Base-by-base conservation (phyloP, 495 filamentous ascomycete species). In the Echria macrotheca region DNA sequence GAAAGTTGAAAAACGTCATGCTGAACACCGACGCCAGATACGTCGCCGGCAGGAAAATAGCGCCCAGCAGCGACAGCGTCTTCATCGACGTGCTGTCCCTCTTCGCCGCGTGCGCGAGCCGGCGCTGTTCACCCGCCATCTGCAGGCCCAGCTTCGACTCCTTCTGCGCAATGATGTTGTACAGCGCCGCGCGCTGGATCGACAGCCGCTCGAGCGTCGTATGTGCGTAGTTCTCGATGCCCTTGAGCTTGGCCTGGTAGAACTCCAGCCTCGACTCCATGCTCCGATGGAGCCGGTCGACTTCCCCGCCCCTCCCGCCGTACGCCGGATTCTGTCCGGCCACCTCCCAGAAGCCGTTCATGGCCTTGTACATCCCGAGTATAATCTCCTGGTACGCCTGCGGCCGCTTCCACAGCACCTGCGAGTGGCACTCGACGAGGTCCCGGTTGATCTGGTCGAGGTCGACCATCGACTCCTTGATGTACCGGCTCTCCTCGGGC, bases 91-190 rank as follows among this genome's bases (percentile, higher is more conserved):
- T 69, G 26, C 72, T 72, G 53, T 80, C 77, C 17, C 77, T 68
- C 55, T 77, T 79, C 32, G 67, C 69, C n/a, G 73, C 71, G 55
- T 80, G 77, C 2, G 77, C 75, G 14, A 80, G 60, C 19, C 75
- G 70, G 6, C 76, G 69, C 52, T 80, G 77, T 31, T 79, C 74
- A 11, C 70, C 75, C 25, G 77, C 77, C 65, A 80, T 80, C 54
- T 74, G 65, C 25, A 80, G 71, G 48, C 71, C 74, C 29, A 80
- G 69, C 47, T 78, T 77, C 11, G 71, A 74, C 53, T 79, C 77
- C 41, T 76, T 75, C 49, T 79, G 77, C 37, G 76, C 72, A 55
- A 79, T 78, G 61, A 79, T 77, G 56, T 79, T 80, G 60, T 78
- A 78, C 4, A 80, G 49, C 19, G 75, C 77, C 43, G 70, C 72